Conservation (phyloP, 1,284 basidiomycete species). For the Athelia sp. region DNA sequence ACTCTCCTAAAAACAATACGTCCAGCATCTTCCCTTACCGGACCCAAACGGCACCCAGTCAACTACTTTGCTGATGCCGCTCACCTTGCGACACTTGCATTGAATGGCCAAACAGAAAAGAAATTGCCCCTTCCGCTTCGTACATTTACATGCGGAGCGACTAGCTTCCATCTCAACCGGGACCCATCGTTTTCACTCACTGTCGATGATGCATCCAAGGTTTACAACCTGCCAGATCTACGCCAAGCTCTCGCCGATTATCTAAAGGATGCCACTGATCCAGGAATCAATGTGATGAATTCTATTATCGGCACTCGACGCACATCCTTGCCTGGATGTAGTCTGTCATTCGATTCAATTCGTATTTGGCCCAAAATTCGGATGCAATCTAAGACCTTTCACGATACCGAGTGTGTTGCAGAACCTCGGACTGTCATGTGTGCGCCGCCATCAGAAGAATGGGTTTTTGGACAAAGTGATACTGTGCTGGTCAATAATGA, state of each 20-base stretch:
- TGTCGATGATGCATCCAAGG: constrained; percentile 16
- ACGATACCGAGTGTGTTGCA: constrained; percentile 13
- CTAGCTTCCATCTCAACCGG: constrained; percentile 19
- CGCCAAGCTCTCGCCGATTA: constrained; percentile 20
- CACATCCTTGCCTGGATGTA: neutral
- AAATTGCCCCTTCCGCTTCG: constrained; percentile 4
- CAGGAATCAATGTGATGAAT: neutral
- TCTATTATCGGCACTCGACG: constrained; percentile 10
- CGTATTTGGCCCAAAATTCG: constrained; percentile 17
- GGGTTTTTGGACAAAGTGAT: constrained; percentile 17
- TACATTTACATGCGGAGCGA: constrained; percentile 11
- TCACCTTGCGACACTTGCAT: too few relatives aligned
- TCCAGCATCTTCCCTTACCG: neutral
- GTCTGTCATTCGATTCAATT: constrained; percentile 14
- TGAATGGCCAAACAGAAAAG: too few relatives aligned
- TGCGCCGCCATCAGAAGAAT: constrained; percentile 11
- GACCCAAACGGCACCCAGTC: neutral
- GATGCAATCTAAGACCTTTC: constrained; percentile 14
- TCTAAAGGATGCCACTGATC: constrained; percentile 6
- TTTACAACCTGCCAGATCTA: constrained; percentile 21
- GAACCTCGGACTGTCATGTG: constrained; percentile 18
- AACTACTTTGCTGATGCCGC: neutral
- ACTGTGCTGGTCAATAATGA: constrained; percentile 18
- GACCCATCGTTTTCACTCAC: constrained; percentile 10
- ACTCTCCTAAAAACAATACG: neutral